Evolutionary conservation across 495 filamentous ascomycete genomes (phyloP), one percentile per base, ranked within the genome.

Genomic region (Penicillium canariense): DNA sequence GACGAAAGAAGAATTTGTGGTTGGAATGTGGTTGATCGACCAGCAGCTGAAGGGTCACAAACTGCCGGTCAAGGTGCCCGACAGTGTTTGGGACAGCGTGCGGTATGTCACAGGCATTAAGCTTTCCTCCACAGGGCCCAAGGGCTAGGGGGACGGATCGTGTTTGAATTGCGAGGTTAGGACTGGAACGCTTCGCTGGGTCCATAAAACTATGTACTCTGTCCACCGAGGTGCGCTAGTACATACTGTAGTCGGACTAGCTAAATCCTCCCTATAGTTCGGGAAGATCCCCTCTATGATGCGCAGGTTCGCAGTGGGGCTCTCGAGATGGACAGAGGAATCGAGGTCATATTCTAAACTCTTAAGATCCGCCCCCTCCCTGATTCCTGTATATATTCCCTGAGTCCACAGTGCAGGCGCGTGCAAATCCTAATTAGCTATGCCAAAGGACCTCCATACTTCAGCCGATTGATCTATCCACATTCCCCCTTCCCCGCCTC

Each of bases 11-110:
- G 91, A 97, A 78, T 97, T 97, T 70, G 88, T 97, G 27, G 91
- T 97, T 35, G 94, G 94, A 11, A 84, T 92, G 80, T 98, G 94
- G 94, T 76, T 98, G 42, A 84, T 98, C 50, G 94, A 98, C 69
- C 90, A 96, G 73, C 76, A 86, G 58, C 72, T 97, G 32, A 88
- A 88, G 65, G 94, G 94, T 1, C 79, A 90, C 49, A 98, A 97
- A 75, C 76, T 96, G 30, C 94, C 94, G 0, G 71, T 80, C 4
- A 84, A 81, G 61, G 88, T 97, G 6, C 77, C 82, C 14, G 84
- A 88, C 46, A 94, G 87, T 64, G 88, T 97, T 1, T 97, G 93
- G 95, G 81, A 76, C 25, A 95, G 90, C 62, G 92, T 91, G 8
- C 82, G 82, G 55, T 79, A 81, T 22, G 66, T 85, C 27, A 63